A percentile compares a stretch with the other conserved stretches of the same genome.
phyloP scores from a whole-genome alignment of 768 basidiomycete species.

The Boletellus ananas region DNA sequence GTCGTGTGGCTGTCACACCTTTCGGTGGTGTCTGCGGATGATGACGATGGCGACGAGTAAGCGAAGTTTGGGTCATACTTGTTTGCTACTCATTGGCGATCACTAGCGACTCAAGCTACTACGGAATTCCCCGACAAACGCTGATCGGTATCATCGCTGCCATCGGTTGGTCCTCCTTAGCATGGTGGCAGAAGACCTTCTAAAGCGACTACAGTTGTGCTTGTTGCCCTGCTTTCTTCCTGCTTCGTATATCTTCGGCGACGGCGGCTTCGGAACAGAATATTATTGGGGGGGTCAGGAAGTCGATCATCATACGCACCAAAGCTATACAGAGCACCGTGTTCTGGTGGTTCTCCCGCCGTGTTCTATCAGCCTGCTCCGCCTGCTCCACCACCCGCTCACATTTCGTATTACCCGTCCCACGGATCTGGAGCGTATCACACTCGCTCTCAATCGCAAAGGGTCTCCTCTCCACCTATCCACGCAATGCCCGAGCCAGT shows the following conservation, averaged over 20 bases:
- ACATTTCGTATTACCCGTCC: slow-evolving; percentile 9
- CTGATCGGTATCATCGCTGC: neutral
- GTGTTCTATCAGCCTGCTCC: neutral
- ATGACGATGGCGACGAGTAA: too few relatives aligned
- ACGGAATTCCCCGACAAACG: neutral
- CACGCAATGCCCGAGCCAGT: neutral
- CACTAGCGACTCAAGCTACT: neutral
- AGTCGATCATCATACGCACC: neutral
- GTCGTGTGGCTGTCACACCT: slow-evolving; percentile 1
- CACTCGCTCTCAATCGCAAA: neutral
- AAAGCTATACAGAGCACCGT: slow-evolving; percentile 1
- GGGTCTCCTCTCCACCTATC: neutral
- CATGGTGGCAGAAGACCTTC: neutral
- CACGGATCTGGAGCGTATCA: neutral
- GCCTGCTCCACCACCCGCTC: neutral
- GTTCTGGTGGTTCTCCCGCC: neutral
- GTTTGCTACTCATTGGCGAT: neutral
- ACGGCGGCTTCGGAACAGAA: neutral
- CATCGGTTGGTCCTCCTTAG: slow-evolving; percentile 10
- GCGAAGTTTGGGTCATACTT: too few relatives aligned
- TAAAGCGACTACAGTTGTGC: slow-evolving; percentile 4
- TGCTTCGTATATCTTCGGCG: neutral
- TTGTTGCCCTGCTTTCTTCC: neutral
- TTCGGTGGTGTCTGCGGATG: slow-evolving; percentile 9
- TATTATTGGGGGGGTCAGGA: neutral